Evolutionary conservation across 805 yeast genomes (phyloP).

Genomic region (Kazachstania kunashirensis): DNA sequence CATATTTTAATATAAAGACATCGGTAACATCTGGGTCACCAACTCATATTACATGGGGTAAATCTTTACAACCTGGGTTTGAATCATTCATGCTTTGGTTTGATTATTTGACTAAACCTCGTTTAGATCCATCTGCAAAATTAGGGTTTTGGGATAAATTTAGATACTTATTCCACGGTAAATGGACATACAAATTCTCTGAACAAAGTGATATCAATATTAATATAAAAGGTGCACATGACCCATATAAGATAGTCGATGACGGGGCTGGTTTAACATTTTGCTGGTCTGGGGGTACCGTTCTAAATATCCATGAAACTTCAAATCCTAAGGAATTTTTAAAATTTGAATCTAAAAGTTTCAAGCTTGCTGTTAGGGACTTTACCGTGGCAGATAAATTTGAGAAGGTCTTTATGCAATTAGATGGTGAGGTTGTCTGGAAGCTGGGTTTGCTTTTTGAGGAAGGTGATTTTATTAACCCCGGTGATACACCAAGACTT

Average conservation of each 20-base stretch:
- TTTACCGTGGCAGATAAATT: slow-evolving; percentile 23
- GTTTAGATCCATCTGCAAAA: slow-evolving; percentile 52
- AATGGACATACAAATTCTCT: slow-evolving; percentile 37
- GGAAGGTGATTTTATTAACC: slow-evolving; percentile 36
- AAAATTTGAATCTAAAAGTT: slow-evolving; percentile 44
- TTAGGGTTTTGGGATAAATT: slow-evolving; percentile 69
- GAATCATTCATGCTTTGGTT: slow-evolving; percentile 54
- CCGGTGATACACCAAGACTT: slow-evolving; percentile 36
- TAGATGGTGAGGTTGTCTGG: slow-evolving; percentile 69
- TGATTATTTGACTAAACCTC: slow-evolving; percentile 61
- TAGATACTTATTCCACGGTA: slow-evolving; percentile 46
- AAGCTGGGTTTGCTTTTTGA: slow-evolving; percentile 66
- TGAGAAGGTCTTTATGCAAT: slow-evolving; percentile 46
- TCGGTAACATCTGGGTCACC: slow-evolving; percentile 37
- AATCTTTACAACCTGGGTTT: slow-evolving; percentile 51
- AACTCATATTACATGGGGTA: slow-evolving; percentile 53
- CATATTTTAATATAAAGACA: slow-evolving; percentile 41
- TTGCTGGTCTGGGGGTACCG: slow-evolving; percentile 50
- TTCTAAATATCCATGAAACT: slow-evolving; percentile 41
- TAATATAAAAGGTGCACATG: slow-evolving; percentile 50
- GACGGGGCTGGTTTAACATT: slow-evolving; percentile 55
- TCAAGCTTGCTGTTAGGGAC: slow-evolving; percentile 48
- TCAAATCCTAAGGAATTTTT: slow-evolving; percentile 42
- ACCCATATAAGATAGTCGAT: slow-evolving; percentile 51
- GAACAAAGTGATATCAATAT: slow-evolving; percentile 44